Evolutionary conservation across 164 flowering plant genomes (phyloP).

Genomic region (grape (Vitis vinifera)): DNA sequence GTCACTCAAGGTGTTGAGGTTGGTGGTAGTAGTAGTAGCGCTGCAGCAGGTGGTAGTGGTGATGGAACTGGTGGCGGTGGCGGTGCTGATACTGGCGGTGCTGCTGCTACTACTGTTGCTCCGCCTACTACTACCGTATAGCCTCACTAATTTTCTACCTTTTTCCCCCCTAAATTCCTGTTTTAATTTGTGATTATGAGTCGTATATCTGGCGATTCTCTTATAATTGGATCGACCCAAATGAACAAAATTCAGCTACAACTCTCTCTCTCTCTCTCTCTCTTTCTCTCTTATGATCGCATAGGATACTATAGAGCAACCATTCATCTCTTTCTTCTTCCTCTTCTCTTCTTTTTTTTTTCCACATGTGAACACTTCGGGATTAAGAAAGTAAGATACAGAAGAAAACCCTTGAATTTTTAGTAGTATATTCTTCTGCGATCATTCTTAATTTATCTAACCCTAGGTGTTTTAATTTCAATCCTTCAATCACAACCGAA

Average conservation of each 20-base stretch:
- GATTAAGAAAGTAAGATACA: too few species aligned
- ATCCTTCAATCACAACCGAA: too few species aligned
- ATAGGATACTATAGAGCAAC: too few species aligned
- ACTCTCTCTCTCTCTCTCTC: conserved; percentile 3
- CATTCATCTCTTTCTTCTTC: too few species aligned
- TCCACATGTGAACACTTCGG: too few species aligned
- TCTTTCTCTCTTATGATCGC: background rate
- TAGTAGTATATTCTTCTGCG: too few species aligned
- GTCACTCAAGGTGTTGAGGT: conserved; percentile 6
- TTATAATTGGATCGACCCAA: conserved; percentile 2
- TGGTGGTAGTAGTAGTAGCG: conserved; percentile 1
- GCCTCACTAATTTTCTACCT: conserved; percentile 6
- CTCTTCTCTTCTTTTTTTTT: too few species aligned
- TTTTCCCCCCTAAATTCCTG: conserved; percentile 1
- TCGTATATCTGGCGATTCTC: background rate
- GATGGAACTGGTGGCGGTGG: conserved; percentile 14
- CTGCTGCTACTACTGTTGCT: conserved; percentile 3
- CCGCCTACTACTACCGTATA: conserved; percentile 20
- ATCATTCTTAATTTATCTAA: too few species aligned
- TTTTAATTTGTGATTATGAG: conserved; percentile 15
- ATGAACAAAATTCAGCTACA: conserved; percentile 5
- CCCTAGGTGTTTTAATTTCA: too few species aligned
- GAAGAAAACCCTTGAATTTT: too few species aligned
- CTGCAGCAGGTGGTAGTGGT: background rate
- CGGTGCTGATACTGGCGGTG: conserved; percentile 8